A percentile compares a stretch with the other conserved stretches of the same genome.
Conservation (phyloP, 495 filamentous ascomycete genomes). For the Tuber melanosporum region DNA sequence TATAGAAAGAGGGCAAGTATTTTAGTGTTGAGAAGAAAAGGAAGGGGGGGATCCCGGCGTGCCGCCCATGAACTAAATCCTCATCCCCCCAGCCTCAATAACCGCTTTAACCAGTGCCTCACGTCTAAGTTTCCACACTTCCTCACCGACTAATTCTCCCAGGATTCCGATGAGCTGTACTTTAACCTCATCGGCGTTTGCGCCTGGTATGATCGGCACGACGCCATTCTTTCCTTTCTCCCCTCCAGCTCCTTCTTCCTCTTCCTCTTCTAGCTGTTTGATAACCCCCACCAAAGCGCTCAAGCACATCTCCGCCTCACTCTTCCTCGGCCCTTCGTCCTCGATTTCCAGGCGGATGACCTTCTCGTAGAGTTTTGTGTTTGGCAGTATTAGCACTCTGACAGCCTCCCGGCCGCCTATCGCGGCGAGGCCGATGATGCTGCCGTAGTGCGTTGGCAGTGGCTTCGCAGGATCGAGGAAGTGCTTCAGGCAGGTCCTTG, state of each 20-base stretch:
- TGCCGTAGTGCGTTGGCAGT: slow-evolving; percentile 76
- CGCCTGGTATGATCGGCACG: neutral
- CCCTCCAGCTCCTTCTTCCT: slow-evolving; percentile 16
- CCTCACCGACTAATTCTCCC: slow-evolving; percentile 34
- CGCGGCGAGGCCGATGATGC: slow-evolving; percentile 65
- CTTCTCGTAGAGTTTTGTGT: slow-evolving; percentile 66
- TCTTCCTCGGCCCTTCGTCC: slow-evolving; percentile 48
- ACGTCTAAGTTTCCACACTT: slow-evolving; percentile 35
- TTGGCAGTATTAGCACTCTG: slow-evolving; percentile 71
- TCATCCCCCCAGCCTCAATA: slow-evolving; percentile 27
- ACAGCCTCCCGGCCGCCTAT: slow-evolving; percentile 74
- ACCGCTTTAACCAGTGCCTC: slow-evolving; percentile 14
- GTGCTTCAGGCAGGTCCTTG: slow-evolving; percentile 78
- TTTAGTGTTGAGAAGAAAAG: neutral
- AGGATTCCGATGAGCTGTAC: slow-evolving; percentile 17
- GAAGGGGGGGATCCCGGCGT: neutral
- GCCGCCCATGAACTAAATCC: neutral
- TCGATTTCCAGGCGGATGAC: slow-evolving; percentile 55
- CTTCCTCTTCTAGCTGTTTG: slow-evolving; percentile 36
- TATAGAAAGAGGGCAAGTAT: neutral
- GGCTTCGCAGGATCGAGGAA: slow-evolving; percentile 80
- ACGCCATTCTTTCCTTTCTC: slow-evolving; percentile 9
- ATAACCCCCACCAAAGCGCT: slow-evolving; percentile 57
- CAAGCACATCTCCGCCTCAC: slow-evolving; percentile 59
- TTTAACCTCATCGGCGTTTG: slow-evolving; percentile 4